A percentile compares a stretch with the other conserved stretches of the same genome.
Evolutionary conservation across 2,329 filamentous ascomycete genomes (phyloP).

Genomic region (Capronia coronata): DNA sequence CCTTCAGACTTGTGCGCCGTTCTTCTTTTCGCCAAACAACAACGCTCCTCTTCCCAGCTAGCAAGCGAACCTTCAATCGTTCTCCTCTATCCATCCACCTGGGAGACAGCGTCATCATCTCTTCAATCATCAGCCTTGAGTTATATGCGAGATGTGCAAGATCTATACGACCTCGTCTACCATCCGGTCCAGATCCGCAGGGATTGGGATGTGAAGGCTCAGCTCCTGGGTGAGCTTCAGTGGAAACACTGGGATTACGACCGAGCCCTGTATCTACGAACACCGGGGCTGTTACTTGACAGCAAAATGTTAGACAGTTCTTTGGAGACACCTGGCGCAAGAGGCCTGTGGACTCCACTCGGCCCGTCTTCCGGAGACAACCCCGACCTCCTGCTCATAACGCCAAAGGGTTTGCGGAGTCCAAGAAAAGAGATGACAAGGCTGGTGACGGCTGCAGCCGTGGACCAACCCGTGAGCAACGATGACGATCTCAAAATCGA

Average conservation of each 20-base stretch:
- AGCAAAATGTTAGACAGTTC: constrained; percentile 36
- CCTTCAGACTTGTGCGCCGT: constrained; percentile 42
- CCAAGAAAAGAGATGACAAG: constrained; percentile 20
- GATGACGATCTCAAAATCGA: constrained; percentile 6
- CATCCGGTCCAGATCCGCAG: constrained; percentile 23
- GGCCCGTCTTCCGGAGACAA: constrained; percentile 18
- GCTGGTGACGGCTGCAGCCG: constrained; percentile 8
- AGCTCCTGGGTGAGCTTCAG: constrained; percentile 26
- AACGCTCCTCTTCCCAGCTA: constrained; percentile 28
- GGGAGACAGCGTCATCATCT: constrained; percentile 31
- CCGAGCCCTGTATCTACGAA: constrained; percentile 39
- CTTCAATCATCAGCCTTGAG: constrained; percentile 32
- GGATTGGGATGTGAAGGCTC: constrained; percentile 16
- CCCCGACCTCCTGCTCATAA: constrained; percentile 24
- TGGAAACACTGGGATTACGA: constrained; percentile 33
- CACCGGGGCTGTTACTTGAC: constrained; percentile 38
- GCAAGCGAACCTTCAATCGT: constrained; percentile 37
- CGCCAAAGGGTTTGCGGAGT: constrained; percentile 19
- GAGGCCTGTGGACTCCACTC: constrained; percentile 21
- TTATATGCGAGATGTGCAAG: constrained; percentile 36
- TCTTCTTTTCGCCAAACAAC: constrained; percentile 39
- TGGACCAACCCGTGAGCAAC: neutral
- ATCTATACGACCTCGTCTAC: constrained; percentile 36
- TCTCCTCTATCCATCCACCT: constrained; percentile 43
- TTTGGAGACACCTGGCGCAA: constrained; percentile 25